These are phyloP conservation scores for Coniosporium uncinatum DNA, from an alignment of 2,329 filamentous ascomycete genomes.

Conservation along the genomic window DNA sequence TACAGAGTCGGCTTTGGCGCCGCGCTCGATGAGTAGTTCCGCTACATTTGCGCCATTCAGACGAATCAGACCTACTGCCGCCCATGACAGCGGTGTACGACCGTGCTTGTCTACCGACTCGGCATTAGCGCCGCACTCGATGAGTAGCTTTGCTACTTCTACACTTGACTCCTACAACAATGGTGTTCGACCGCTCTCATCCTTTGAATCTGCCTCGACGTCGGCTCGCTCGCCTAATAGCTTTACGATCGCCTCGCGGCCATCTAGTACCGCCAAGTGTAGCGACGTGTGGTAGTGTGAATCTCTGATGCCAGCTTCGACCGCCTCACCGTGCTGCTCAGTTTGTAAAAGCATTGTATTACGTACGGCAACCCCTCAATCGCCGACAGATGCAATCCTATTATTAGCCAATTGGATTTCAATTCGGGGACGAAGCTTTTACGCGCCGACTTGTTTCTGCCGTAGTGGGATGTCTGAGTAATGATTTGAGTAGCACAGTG, in stretches of 20 bases:
- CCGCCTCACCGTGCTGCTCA: not conserved
- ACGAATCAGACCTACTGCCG: conserved; percentile 2
- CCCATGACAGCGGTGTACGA: conserved; percentile 8
- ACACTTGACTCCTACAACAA: not conserved
- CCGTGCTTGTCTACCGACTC: conserved; percentile 1
- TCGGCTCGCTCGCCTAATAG: conserved; percentile 1
- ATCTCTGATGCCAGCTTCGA: conserved; percentile 1
- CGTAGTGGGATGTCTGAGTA: not conserved
- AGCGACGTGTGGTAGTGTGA: conserved; percentile 1
- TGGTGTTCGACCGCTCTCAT: not conserved
- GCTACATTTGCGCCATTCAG: not conserved
- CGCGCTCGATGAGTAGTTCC: not conserved
- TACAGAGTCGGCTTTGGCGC: not conserved
- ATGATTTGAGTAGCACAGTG: not conserved
- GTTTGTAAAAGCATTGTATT: not conserved
- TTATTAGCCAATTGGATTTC: no score
- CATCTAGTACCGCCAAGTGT: not conserved
- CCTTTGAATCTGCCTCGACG: not conserved
- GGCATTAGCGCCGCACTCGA: not conserved
- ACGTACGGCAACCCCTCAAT: not conserved
- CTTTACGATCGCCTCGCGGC: conserved; percentile 1
- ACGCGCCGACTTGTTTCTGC: not conserved
- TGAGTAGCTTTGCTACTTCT: not conserved
- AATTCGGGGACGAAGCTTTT: not conserved
- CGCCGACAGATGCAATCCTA: conserved; percentile 3